Conservation (phyloP, 139 green algal genomes). For the Nannochloris sp. region DNA sequence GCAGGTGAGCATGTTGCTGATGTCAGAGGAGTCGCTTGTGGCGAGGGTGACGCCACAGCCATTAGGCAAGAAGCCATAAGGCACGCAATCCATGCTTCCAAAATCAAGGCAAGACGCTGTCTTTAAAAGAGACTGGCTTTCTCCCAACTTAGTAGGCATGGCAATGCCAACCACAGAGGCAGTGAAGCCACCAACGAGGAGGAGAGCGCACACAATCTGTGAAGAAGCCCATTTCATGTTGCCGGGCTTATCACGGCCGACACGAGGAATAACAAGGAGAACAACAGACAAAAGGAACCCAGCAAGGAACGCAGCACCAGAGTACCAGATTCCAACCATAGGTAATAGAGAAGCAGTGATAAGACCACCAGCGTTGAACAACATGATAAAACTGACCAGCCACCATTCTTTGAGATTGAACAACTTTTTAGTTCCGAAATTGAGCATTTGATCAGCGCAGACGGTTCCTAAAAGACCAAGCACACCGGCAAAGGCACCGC, state of each 20-base stretch:
- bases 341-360: constrained; percentile 23
- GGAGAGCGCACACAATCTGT: not conserved
- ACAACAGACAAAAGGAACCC: not conserved
- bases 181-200: constrained; percentile 1
- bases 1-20: not conserved
- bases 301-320: not conserved
- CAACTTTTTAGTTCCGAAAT: constrained; percentile 2
- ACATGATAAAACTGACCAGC: constrained; percentile 8
- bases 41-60: constrained; percentile 1
- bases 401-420: constrained; percentile 4
- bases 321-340: constrained; percentile 25
- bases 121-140: not conserved
- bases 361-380: constrained; percentile 14
- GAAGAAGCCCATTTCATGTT: not conserved
- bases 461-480: constrained; percentile 32
- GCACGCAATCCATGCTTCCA: constrained; percentile 14
- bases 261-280: not conserved
- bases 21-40: no score
- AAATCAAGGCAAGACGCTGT: constrained; percentile 13
- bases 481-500: constrained; percentile 29
- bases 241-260: not conserved
- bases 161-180: constrained; percentile 10
- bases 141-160: not conserved
- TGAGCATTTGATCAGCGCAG: constrained; percentile 29
- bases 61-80: not conserved